phyloP scores from a whole-genome alignment of 164 flowering plant species.

The Liquidambar formosana region DNA sequence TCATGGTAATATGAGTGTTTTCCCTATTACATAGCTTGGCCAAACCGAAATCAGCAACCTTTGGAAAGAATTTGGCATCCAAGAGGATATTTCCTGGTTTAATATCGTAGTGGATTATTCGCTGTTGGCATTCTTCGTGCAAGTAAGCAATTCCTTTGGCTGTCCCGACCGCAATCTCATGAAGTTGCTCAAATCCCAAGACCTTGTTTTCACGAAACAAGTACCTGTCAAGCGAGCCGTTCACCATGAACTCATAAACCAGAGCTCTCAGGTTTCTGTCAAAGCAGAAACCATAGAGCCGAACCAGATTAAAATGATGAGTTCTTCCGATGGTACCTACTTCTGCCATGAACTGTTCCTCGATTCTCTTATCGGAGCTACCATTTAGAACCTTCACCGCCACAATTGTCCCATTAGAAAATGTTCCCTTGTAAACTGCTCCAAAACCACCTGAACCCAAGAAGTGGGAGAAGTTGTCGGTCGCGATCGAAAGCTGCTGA shows the following conservation, averaged over 20 bases:
- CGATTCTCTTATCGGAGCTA: too few relatives aligned
- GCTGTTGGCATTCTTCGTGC: conserved; percentile 26
- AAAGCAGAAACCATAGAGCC: too few relatives aligned
- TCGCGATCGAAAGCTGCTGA: conserved; percentile 7
- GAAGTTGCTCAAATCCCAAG: conserved; percentile 17
- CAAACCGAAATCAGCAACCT: too few relatives aligned
- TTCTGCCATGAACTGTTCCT: too few relatives aligned
- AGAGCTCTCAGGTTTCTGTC: too few relatives aligned
- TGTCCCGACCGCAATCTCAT: conserved; percentile 6
- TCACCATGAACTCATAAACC: conserved; percentile 21
- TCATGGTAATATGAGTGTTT: background rate
- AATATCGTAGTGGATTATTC: conserved; percentile 33
- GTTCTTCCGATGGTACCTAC: conserved; percentile 31
- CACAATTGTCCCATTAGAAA: background rate
- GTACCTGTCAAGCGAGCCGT: conserved; percentile 28
- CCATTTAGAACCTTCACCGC: too few relatives aligned
- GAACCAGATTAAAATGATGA: conserved; percentile 30
- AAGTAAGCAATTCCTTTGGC: conserved; percentile 11
- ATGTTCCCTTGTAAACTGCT: conserved; percentile 6
- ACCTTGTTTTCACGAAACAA: conserved; percentile 13
- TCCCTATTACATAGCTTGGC: too few relatives aligned
- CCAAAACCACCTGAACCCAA: too few relatives aligned
- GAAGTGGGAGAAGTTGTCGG: conserved; percentile 1
- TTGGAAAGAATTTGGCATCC: too few relatives aligned
- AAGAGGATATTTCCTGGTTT: too few relatives aligned